A percentile compares a stretch with the other conserved stretches of the same genome.
Conservation (phyloP, 306 rosid genomes). For the Trifolium subterraneum region DNA sequence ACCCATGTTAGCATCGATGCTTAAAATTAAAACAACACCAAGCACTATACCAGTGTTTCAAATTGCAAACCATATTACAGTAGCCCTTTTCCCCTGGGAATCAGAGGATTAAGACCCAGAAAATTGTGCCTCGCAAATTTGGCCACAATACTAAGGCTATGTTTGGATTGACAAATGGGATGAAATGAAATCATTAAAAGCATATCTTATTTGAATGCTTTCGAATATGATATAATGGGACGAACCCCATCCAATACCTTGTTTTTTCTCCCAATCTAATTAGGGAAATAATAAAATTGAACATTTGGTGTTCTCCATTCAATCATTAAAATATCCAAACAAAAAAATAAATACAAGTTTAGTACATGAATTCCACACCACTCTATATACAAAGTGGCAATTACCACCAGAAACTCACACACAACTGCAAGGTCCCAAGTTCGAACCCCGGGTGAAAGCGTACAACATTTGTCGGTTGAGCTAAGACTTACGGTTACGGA, state of each 20-base stretch:
- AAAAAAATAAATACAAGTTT: background rate
- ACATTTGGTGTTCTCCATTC: background rate
- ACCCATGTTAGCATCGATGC: slow-evolving; percentile 55
- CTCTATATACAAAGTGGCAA: background rate
- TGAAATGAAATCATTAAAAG: slow-evolving; percentile 8
- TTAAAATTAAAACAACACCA: no score
- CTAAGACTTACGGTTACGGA: no score
- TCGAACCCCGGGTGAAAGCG: no score
- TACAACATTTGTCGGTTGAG: no score
- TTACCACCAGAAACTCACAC: no score
- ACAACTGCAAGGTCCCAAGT: no score
- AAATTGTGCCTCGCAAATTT: background rate
- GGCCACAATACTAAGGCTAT: background rate
- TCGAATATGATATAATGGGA: background rate
- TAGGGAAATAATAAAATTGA: background rate
- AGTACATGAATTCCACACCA: background rate
- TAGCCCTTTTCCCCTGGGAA: background rate
- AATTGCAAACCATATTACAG: background rate
- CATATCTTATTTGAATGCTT: background rate
- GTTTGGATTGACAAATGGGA: background rate
- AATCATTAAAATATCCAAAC: background rate
- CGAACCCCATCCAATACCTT: background rate
- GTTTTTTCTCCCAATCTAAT: background rate
- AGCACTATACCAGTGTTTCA: background rate
- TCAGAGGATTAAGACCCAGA: background rate